A percentile compares a stretch with the other conserved stretches of the same genome.
Evolutionary conservation across 73 alveolate species (phyloP).

Genomic region (Tetrahymena borealis): DNA sequence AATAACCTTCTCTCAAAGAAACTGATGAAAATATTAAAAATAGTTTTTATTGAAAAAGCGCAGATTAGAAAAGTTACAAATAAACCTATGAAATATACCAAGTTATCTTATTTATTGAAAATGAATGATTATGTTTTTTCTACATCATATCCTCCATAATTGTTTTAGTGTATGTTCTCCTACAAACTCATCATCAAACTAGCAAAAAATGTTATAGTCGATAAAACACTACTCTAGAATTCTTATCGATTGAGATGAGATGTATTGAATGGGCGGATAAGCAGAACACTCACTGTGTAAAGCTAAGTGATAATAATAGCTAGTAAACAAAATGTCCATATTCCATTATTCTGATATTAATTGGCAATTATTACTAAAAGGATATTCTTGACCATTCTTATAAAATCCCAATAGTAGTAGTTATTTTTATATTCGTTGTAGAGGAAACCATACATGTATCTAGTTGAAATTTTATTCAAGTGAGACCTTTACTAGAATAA

Average conservation of each 20-base stretch:
- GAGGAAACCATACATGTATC: conserved; percentile 60
- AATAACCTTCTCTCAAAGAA: not conserved
- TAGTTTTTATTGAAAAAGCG: not conserved
- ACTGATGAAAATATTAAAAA: not conserved
- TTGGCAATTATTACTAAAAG: not conserved
- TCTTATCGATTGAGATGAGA: not conserved
- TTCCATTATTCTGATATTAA: not conserved
- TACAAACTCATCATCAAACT: not conserved
- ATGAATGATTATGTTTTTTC: no score
- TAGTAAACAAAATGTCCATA: not conserved
- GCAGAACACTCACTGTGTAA: not conserved
- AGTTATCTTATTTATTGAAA: not conserved
- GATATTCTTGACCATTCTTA: conserved; percentile 15
- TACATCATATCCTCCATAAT: no score
- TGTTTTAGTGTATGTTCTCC: not conserved
- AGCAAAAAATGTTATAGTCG: not conserved
- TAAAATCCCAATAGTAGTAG: conserved; percentile 59
- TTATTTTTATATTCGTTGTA: conserved; percentile 53
- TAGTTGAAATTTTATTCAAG: conserved; percentile 6
- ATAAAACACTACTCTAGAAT: not conserved
- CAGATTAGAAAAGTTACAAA: not conserved
- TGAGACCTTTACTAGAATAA: not conserved
- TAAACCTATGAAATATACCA: not conserved
- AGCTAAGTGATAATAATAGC: not conserved
- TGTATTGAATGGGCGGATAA: not conserved